Conservation (phyloP, 441 rosid species). For the Brassica hybrid region DNA sequence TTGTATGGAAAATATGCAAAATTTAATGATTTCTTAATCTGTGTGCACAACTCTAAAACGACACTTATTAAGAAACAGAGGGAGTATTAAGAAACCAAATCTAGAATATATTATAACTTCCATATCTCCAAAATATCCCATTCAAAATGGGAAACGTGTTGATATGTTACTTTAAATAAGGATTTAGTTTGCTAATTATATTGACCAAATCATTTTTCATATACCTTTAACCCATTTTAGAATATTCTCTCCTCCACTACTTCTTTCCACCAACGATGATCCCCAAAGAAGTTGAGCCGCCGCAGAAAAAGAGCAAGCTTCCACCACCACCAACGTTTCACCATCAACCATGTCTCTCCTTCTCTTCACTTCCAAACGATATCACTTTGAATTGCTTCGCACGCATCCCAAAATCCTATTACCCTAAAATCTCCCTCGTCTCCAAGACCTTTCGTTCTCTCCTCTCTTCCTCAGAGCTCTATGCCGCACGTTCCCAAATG, state of each 20-base stretch:
- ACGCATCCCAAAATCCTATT: constrained; percentile 58
- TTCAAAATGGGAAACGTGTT: constrained; percentile 1
- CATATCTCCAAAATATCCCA: neutral
- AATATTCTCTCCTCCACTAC: constrained; percentile 5
- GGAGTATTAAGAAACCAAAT: neutral
- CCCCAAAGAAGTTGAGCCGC: constrained; percentile 17
- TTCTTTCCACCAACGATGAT: neutral
- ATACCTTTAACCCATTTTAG: neutral
- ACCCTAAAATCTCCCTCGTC: constrained; percentile 60
- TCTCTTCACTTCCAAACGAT: constrained; percentile 66
- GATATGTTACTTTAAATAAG: neutral
- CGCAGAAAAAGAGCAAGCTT: neutral
- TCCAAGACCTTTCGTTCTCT: constrained; percentile 59
- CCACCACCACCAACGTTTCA: neutral
- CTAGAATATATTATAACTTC: neutral
- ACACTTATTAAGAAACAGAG: no score
- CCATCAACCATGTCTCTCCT: constrained; percentile 27
- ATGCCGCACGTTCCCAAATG: constrained; percentile 56
- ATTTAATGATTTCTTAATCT: no score
- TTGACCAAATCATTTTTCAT: neutral
- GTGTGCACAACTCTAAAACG: no score
- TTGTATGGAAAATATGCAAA: no score
- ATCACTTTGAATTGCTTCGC: constrained; percentile 64
- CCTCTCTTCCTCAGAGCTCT: constrained; percentile 57
- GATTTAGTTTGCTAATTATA: neutral